Conservation (phyloP, 2,329 filamentous ascomycete species). For the Verticillium nubilum region DNA sequence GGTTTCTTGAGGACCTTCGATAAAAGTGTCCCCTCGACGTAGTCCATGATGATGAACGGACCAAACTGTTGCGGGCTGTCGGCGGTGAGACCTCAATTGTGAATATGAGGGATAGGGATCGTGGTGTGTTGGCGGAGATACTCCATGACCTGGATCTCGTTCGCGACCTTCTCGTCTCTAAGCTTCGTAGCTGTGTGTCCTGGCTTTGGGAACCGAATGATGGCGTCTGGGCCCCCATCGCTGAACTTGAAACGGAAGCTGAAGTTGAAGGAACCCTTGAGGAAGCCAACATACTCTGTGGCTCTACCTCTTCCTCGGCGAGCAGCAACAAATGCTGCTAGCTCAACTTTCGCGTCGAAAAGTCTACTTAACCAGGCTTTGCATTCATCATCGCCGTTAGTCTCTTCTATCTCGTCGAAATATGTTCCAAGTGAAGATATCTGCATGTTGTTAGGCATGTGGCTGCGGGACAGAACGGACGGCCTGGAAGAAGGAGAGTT, state of each 20-base stretch:
- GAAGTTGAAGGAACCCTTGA: slow-evolving; percentile 20
- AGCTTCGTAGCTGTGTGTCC: slow-evolving; percentile 14
- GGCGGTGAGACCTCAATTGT: slow-evolving; percentile 18
- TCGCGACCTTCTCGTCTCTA: slow-evolving; percentile 25
- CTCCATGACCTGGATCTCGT: slow-evolving; percentile 20
- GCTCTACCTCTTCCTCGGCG: not conserved
- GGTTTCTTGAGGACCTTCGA: slow-evolving; percentile 18
- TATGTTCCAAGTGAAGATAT: not conserved
- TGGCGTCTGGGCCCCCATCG: slow-evolving; percentile 13
- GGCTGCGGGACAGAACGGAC: no score
- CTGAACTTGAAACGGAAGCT: slow-evolving; percentile 16
- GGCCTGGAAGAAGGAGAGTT: no score
- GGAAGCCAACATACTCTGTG: not conserved
- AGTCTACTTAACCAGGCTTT: slow-evolving; percentile 13
- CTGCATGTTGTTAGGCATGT: no score
- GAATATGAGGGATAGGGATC: slow-evolving; percentile 22
- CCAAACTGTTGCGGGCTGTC: slow-evolving; percentile 23
- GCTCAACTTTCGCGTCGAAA: slow-evolving; percentile 15
- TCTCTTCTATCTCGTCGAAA: slow-evolving; percentile 16
- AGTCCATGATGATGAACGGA: slow-evolving; percentile 27
- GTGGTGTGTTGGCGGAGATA: slow-evolving; percentile 20
- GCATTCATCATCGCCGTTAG: slow-evolving; percentile 16
- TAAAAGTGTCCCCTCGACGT: slow-evolving; percentile 18
- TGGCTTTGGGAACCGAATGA: slow-evolving; percentile 20
- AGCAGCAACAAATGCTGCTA: not conserved